phyloP scores from a whole-genome alignment of 495 filamentous ascomycete species.

The Penicillium crystallinum region DNA sequence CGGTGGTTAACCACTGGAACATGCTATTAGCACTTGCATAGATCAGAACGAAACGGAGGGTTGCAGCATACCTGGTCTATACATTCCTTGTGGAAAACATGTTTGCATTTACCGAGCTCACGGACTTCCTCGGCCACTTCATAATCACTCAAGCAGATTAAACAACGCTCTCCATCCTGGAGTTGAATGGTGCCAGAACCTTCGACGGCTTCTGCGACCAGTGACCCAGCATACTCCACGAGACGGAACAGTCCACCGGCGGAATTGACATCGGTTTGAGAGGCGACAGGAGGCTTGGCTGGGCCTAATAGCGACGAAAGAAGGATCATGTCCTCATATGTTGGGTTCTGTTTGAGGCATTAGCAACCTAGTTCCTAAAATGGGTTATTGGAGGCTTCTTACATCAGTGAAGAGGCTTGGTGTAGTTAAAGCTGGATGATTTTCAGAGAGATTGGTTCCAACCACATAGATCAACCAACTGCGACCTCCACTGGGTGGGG shows the following conservation, averaged over 20 bases:
- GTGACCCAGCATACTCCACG: constrained; percentile 38
- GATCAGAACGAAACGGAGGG: neutral
- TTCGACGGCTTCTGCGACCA: constrained; percentile 48
- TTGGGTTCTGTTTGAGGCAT: constrained; percentile 51
- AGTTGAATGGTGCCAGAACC: constrained; percentile 46
- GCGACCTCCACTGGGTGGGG: constrained; percentile 45
- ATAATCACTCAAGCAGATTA: constrained; percentile 70
- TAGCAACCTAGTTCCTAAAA: constrained; percentile 1
- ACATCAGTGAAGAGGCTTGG: constrained; percentile 74
- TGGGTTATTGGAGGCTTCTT: constrained; percentile 15
- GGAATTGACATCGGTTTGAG: constrained; percentile 58
- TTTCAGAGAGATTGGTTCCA: constrained; percentile 69
- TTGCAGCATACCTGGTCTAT: constrained; percentile 62
- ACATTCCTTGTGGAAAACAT: constrained; percentile 69
- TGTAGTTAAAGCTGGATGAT: constrained; percentile 71
- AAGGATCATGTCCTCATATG: constrained; percentile 76
- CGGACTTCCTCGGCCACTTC: constrained; percentile 59
- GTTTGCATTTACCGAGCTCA: constrained; percentile 59
- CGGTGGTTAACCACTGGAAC: constrained; percentile 68
- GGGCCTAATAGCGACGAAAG: constrained; percentile 67
- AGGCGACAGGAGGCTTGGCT: constrained; percentile 69
- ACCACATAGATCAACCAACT: constrained; percentile 81
- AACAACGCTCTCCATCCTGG: constrained; percentile 56
- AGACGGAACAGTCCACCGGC: constrained; percentile 57
- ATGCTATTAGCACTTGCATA: constrained; percentile 8